A percentile compares a stretch with the other conserved stretches of the same genome.
Evolutionary conservation across 1,284 basidiomycete genomes (phyloP).

Genomic region (Flammula alnicola): DNA sequence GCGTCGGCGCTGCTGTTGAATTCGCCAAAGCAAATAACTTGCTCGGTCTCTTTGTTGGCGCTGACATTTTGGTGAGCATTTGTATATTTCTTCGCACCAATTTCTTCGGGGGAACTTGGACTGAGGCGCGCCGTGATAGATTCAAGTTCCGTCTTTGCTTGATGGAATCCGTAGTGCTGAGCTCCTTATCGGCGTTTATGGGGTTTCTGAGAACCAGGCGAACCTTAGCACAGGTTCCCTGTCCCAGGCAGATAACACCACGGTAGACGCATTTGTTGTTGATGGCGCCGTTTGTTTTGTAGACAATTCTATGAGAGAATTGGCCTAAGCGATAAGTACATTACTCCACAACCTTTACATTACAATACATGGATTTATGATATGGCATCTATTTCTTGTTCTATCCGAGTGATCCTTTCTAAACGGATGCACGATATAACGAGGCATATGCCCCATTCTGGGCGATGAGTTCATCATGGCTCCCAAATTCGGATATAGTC

Average conservation of each 20-base stretch:
- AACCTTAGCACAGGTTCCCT: slow-evolving; percentile 41
- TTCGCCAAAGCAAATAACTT: slow-evolving; percentile 95
- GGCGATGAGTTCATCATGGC: slow-evolving; percentile 72
- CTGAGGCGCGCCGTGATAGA: too few species aligned
- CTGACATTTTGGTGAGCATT: slow-evolving; percentile 75
- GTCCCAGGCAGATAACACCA: slow-evolving; percentile 48
- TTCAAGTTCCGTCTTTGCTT: slow-evolving; percentile 82
- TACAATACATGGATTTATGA: slow-evolving; percentile 20
- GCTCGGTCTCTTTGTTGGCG: slow-evolving; percentile 90
- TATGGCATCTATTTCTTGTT: slow-evolving; percentile 15
- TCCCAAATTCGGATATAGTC: slow-evolving; percentile 81
- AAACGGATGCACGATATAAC: slow-evolving; percentile 72
- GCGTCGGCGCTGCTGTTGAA: slow-evolving; percentile 90
- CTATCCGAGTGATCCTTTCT: slow-evolving; percentile 20
- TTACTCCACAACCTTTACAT: slow-evolving; percentile 23
- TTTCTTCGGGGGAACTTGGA: slow-evolving; percentile 1
- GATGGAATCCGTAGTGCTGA: slow-evolving; percentile 88
- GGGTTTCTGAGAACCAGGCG: slow-evolving; percentile 51
- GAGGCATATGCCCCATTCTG: slow-evolving; percentile 69
- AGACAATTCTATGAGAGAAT: slow-evolving; percentile 58
- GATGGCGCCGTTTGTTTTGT: slow-evolving; percentile 68
- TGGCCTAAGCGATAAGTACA: slow-evolving; percentile 36
- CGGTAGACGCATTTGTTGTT: slow-evolving; percentile 68
- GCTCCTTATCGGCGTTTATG: slow-evolving; percentile 85
- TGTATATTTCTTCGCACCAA: slow-evolving; percentile 5